A percentile compares a stretch with the other conserved stretches of the same genome.
These are phyloP conservation scores for Colletotrichum phormii DNA, from an alignment of 2,329 filamentous ascomycete species.

Conservation along the genomic window DNA sequence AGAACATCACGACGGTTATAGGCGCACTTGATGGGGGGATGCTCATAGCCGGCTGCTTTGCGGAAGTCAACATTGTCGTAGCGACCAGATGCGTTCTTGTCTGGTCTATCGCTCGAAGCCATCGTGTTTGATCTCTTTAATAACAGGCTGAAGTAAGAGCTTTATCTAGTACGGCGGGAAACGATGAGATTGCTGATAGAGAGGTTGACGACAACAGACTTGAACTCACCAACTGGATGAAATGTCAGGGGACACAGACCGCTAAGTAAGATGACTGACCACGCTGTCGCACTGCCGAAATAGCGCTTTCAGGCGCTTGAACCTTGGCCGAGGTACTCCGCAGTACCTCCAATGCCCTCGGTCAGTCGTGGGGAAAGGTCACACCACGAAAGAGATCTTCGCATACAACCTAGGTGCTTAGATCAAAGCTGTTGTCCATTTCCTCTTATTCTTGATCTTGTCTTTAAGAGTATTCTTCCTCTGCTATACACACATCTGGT, in stretches of 20 bases:
- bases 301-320: not conserved
- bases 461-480: too few relatives aligned
- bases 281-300: not conserved
- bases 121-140: constrained; percentile 5
- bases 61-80: constrained; percentile 56
- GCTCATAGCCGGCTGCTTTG: constrained; percentile 51
- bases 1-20: constrained; percentile 58
- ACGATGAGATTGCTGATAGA: too few relatives aligned
- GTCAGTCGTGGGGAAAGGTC: not conserved
- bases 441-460: too few relatives aligned
- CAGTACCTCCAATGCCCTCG: not conserved
- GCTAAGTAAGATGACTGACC: not conserved
- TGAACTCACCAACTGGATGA: too few relatives aligned
- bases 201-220: not conserved
- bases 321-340: constrained; percentile 11
- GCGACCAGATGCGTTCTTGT: constrained; percentile 50
- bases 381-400: not conserved
- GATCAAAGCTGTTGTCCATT: not conserved
- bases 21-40: constrained; percentile 51
- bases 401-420: too few relatives aligned
- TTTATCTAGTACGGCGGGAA: not conserved
- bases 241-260: not conserved
- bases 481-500: not conserved
- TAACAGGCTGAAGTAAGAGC: not conserved
- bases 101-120: constrained; percentile 43